These are phyloP conservation scores for Diophrys sp. DNA, from an alignment of 73 alveolate species.

Conservation along the genomic window DNA sequence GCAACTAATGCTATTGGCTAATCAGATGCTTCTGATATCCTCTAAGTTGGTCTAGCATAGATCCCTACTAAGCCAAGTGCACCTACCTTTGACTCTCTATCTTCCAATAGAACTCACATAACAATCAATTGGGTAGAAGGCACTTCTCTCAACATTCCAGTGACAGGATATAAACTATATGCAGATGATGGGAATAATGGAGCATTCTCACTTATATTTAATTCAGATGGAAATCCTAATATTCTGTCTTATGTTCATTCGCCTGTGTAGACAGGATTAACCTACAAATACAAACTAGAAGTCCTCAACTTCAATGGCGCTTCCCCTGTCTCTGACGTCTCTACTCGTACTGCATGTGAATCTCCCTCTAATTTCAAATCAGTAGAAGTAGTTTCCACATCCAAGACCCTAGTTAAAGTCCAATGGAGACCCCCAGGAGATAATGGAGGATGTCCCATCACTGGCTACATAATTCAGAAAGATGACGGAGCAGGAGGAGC, in stretches of 20 bases:
- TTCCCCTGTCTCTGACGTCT: slow-evolving; percentile 39
- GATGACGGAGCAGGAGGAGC: slow-evolving; percentile 41
- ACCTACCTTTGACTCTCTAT: slow-evolving; percentile 33
- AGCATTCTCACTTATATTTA: background rate
- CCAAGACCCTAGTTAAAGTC: slow-evolving; percentile 14
- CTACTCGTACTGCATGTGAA: slow-evolving; percentile 40
- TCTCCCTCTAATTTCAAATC: slow-evolving; percentile 37
- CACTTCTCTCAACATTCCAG: slow-evolving; percentile 42
- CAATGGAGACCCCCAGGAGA: slow-evolving; percentile 36
- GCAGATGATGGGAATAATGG: slow-evolving; percentile 27
- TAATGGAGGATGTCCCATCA: slow-evolving; percentile 56
- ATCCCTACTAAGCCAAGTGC: slow-evolving; percentile 32
- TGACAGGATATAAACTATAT: slow-evolving; percentile 38
- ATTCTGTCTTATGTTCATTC: background rate
- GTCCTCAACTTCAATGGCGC: slow-evolving; percentile 53
- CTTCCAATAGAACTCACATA: slow-evolving; percentile 33
- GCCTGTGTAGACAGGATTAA: slow-evolving; percentile 14
- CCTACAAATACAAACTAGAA: slow-evolving; percentile 38
- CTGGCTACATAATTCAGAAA: slow-evolving; percentile 21
- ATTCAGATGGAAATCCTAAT: slow-evolving; percentile 4
- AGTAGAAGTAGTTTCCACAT: slow-evolving; percentile 13
- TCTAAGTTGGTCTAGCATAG: slow-evolving; percentile 46
- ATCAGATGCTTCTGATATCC: slow-evolving; percentile 21
- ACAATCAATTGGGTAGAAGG: slow-evolving; percentile 36
- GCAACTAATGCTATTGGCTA: slow-evolving; percentile 24